These are phyloP conservation scores for Fusarium sp. DNA, from an alignment of 2,329 filamentous ascomycete genomes.

Conservation along the genomic window DNA sequence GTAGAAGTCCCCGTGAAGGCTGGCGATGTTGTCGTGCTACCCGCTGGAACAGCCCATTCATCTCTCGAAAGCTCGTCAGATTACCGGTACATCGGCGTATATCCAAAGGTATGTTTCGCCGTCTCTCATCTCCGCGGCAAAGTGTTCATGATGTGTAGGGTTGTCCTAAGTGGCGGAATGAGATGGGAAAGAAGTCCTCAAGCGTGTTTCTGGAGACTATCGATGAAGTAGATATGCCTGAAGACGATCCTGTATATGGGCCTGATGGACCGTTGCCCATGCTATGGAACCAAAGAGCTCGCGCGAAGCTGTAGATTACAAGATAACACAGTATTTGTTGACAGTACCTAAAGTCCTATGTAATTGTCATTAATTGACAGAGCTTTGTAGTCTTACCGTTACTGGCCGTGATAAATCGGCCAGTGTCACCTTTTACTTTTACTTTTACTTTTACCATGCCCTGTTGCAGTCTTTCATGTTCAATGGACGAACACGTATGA, in stretches of 20 bases:
- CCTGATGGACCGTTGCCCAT: not conserved
- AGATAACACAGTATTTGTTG: not conserved
- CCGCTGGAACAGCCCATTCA: not conserved
- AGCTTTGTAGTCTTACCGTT: rapidly evolving
- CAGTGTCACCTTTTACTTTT: too few species aligned
- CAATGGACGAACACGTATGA: too few species aligned
- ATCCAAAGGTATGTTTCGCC: not conserved
- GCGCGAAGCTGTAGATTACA: not conserved
- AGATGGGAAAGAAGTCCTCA: not conserved
- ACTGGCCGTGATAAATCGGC: rapidly evolving
- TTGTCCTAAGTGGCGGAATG: not conserved
- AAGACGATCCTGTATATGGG: not conserved
- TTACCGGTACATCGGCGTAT: not conserved
- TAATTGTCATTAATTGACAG: too few species aligned
- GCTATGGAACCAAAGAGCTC: rapidly evolving
- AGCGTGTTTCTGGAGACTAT: not conserved
- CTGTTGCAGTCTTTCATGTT: too few species aligned
- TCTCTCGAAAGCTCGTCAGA: not conserved
- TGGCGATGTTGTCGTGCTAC: not conserved
- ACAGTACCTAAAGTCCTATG: rapidly evolving
- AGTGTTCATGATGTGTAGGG: not conserved
- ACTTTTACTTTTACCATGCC: too few species aligned
- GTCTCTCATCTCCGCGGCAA: rapidly evolving
- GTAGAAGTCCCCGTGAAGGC: not conserved
- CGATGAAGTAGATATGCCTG: rapidly evolving